Evolutionary conservation across 2,329 filamentous ascomycete species (phyloP).

Genomic region (Cercospora brassicicola): DNA sequence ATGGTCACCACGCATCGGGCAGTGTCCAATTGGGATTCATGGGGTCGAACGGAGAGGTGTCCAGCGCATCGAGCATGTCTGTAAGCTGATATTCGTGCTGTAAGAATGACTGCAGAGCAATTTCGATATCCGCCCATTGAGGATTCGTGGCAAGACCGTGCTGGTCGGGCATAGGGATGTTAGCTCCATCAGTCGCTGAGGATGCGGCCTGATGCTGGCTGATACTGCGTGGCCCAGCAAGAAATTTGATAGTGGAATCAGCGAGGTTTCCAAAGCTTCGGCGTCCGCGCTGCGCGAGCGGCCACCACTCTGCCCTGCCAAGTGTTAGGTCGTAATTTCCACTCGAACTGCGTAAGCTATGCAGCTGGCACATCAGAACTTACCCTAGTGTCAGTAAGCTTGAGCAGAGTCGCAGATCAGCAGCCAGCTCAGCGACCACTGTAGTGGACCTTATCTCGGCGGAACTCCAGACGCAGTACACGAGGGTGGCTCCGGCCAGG

Average conservation of each 20-base stretch:
- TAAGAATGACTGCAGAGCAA: conserved; percentile 6
- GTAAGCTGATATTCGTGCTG: conserved; percentile 5
- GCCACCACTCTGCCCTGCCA: conserved; percentile 7
- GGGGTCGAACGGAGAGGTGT: background rate
- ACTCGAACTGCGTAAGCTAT: background rate
- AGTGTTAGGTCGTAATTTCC: background rate
- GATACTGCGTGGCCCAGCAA: background rate
- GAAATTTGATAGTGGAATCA: conserved; percentile 1
- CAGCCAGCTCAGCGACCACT: background rate
- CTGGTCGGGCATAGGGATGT: background rate
- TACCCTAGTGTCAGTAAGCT: conserved; percentile 6
- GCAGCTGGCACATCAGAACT: background rate
- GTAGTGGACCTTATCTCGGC: background rate
- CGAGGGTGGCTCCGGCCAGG: conserved; percentile 1
- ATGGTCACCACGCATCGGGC: background rate
- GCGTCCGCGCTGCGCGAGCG: conserved; percentile 1
- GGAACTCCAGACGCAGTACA: conserved; percentile 7
- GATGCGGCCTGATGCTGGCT: background rate
- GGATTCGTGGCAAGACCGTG: background rate
- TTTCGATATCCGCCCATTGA: conserved; percentile 1
- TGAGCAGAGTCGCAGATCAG: conserved; percentile 6
- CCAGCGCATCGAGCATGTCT: background rate
- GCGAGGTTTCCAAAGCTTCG: conserved; percentile 6
- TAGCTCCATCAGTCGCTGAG: background rate
- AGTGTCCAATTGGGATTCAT: background rate